phyloP scores from a whole-genome alignment of 371 early-diverging fungal species.

The Smittium culicis region DNA sequence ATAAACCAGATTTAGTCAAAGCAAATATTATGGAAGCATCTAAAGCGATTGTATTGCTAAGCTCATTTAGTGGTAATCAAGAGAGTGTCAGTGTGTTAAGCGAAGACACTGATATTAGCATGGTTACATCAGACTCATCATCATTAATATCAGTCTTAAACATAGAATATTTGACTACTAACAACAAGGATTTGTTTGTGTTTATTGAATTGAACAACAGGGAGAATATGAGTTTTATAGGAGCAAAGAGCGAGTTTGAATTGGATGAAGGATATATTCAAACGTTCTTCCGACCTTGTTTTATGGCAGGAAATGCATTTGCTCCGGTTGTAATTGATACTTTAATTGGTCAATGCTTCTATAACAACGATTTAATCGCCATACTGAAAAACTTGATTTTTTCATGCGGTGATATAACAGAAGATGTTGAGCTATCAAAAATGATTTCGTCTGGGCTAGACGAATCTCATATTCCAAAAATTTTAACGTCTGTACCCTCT shows the following conservation, averaged over 20 bases:
- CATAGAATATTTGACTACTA: slow-evolving; percentile 41
- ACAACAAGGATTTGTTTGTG: slow-evolving; percentile 35
- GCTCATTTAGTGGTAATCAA: neutral
- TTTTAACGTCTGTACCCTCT: slow-evolving; percentile 9
- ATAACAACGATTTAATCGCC: slow-evolving; percentile 37
- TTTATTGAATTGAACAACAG: slow-evolving; percentile 49
- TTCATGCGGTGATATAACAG: slow-evolving; percentile 24
- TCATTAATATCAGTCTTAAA: slow-evolving; percentile 47
- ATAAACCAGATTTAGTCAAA: slow-evolving; percentile 38
- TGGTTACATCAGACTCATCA: slow-evolving; percentile 37
- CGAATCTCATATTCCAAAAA: slow-evolving; percentile 10
- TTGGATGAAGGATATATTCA: slow-evolving; percentile 38
- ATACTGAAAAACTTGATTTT: slow-evolving; percentile 38
- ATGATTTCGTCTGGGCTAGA: slow-evolving; percentile 18
- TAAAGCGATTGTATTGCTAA: slow-evolving; percentile 39
- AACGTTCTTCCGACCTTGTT: slow-evolving; percentile 39
- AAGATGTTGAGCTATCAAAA: slow-evolving; percentile 25
- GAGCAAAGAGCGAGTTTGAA: slow-evolving; percentile 35
- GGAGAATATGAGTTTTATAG: slow-evolving; percentile 56
- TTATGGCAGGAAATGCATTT: slow-evolving; percentile 48
- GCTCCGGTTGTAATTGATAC: slow-evolving; percentile 49
- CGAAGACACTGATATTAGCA: neutral
- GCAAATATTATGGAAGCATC: slow-evolving; percentile 39
- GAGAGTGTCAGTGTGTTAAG: neutral
- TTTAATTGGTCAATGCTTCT: slow-evolving; percentile 45